Base-by-base conservation (phyloP, 805 yeast genomes). In the Sugiyamaella boreocaroliniensis region DNA sequence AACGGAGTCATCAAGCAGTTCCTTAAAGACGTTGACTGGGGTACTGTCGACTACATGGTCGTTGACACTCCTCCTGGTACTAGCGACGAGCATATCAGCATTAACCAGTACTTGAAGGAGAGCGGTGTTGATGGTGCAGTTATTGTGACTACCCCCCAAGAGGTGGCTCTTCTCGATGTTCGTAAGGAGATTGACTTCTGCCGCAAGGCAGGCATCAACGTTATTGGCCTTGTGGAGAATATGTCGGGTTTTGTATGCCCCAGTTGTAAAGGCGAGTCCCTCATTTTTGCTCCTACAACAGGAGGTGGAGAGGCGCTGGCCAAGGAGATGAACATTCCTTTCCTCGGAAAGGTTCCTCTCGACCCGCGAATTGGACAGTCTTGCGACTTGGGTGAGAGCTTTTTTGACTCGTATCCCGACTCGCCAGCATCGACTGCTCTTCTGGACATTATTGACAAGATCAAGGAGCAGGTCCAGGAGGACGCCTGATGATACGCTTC, bases 181-280 rank as follows among this genome's bases (percentile, higher is more conserved):
- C 75, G 99, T 52, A 93, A 93, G 68, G 99, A 93, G 65, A 87
- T 93, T 18, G 95, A 92, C 65, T 93, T 93, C 63, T 93, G 99
- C 68, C 76, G 82, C 43, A 93, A 93, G 68, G 98, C 98, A 1
- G 83, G 82, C 1, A 89, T 93, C 56, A 83, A 78, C 55, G 78
- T 93, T 2, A 68, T 93, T 44, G 99, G 99, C 0, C 69, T 93
- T 12, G 97, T 93, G 16, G 99, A 93, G 67, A 93, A 93, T 68
- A 93, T 93, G 99, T 81, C 96, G 8, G 99, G 99, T 2, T 93
- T 93, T 71, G 98, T 93, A 14, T 93, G 99, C 67, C 99, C 99
- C 3, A 81, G 76, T 63, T 93, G 99, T 70, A 80, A 86, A 57
- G 93, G 93, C 8, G 87, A 90, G 69, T 86, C 96, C 0, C 81